Conservation (phyloP, 345 rosid genomes). For the Populus euphratica region DNA sequence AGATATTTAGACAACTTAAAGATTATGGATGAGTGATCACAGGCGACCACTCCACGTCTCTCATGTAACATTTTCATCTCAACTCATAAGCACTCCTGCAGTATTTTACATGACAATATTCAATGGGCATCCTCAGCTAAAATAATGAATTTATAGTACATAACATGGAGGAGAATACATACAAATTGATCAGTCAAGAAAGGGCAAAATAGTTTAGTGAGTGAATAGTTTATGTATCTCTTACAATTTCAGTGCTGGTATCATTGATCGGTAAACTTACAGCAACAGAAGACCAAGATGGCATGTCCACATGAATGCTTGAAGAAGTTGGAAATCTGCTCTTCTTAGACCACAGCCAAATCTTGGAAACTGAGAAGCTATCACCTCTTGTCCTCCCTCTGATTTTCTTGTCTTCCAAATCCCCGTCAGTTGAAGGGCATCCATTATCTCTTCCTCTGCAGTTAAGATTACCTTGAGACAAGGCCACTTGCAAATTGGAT, state of each 20-base stretch:
- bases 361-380: constrained; percentile 58
- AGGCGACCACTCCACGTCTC: not conserved
- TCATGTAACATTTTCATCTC: not conserved
- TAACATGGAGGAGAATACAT: not conserved
- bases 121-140: not conserved
- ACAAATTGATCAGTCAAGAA: not conserved
- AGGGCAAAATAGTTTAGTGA: not conserved
- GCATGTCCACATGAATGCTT: constrained; percentile 4
- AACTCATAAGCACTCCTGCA: not conserved
- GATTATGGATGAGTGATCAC: not conserved
- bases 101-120: not conserved
- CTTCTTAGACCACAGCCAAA: constrained; percentile 63
- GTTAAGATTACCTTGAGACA: constrained; percentile 19
- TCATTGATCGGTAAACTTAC: not conserved
- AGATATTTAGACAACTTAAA: not conserved
- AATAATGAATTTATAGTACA: not conserved
- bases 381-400: constrained; percentile 38
- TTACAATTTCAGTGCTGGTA: not conserved
- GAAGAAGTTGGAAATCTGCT: constrained; percentile 31
- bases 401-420: constrained; percentile 44
- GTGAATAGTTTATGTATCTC: not conserved
- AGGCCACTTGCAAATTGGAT: constrained; percentile 42
- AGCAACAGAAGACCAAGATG: not conserved
- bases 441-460: constrained; percentile 4
- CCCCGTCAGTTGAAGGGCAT: constrained; percentile 17